Percentiles rank a stretch among this genome's conserved stretches.
Conservation (phyloP, 2,329 filamentous ascomycete genomes). For the Monosporascus ibericus region DNA sequence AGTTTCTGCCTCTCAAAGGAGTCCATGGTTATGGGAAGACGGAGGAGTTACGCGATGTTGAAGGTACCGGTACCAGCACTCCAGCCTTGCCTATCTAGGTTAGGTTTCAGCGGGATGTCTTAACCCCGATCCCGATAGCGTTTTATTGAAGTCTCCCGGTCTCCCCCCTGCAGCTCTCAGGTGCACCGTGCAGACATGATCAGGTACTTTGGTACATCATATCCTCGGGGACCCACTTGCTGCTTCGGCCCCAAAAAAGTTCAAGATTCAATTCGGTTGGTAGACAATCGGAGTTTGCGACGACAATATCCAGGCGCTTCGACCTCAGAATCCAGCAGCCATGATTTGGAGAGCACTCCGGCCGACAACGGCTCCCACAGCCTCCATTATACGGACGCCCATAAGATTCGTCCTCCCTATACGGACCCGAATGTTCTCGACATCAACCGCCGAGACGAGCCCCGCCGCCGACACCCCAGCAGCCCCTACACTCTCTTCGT, state of each 20-base stretch:
- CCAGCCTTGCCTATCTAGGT: too few species aligned
- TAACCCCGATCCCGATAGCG: too few species aligned
- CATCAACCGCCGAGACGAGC: constrained; percentile 1
- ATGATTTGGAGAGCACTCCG: constrained; percentile 18
- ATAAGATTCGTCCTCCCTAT: constrained; percentile 8
- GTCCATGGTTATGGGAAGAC: too few species aligned
- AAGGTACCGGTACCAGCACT: too few species aligned
- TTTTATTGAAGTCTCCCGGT: too few species aligned
- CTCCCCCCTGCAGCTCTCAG: too few species aligned
- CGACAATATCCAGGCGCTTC: background rate
- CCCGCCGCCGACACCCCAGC: constrained; percentile 2
- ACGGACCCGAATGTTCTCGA: constrained; percentile 12
- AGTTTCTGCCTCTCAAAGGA: too few species aligned
- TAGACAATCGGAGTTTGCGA: background rate
- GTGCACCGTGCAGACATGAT: background rate
- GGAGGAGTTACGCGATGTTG: too few species aligned
- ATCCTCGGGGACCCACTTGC: background rate
- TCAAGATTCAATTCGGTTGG: background rate
- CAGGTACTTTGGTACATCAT: background rate
- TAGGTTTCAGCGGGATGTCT: too few species aligned
- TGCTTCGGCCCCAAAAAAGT: background rate
- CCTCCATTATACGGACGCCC: constrained; percentile 2
- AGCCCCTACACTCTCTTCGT: background rate
- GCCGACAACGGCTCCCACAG: constrained; percentile 13
- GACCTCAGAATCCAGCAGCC: background rate